Conservation (phyloP, 306 rosid species). For the Malus sylvestris region DNA sequence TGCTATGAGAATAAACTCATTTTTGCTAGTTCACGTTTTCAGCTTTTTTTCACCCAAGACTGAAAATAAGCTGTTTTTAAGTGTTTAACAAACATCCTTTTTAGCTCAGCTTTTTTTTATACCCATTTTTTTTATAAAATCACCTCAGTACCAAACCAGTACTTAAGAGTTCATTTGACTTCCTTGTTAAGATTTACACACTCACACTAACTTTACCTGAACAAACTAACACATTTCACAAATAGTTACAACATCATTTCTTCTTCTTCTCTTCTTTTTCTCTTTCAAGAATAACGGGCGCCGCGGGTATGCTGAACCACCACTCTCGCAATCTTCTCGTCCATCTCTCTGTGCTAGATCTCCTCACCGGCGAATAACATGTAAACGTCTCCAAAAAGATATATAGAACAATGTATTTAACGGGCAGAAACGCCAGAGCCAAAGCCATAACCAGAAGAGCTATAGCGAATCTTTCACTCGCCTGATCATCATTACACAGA, state of each 20-base stretch:
- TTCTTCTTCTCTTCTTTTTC: slow-evolving; percentile 78
- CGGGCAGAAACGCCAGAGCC: slow-evolving; percentile 56
- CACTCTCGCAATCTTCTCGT: slow-evolving; percentile 79
- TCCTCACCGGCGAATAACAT: slow-evolving; percentile 65
- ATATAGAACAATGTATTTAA: slow-evolving; percentile 44
- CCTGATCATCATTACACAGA: slow-evolving; percentile 48
- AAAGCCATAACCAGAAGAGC: slow-evolving; percentile 46
- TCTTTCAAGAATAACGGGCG: slow-evolving; percentile 82
- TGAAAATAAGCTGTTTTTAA: too few relatives aligned
- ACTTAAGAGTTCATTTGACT: slow-evolving; percentile 9
- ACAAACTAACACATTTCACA: slow-evolving; percentile 8
- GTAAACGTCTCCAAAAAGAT: slow-evolving; percentile 67
- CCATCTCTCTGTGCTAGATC: slow-evolving; percentile 73
- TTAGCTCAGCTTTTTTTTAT: too few relatives aligned
- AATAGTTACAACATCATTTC: slow-evolving; percentile 38
- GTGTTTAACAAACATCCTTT: too few relatives aligned
- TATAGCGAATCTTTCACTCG: slow-evolving; percentile 61
- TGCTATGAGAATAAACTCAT: too few relatives aligned
- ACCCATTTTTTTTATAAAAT: too few relatives aligned
- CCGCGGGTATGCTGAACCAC: slow-evolving; percentile 99
- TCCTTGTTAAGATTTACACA: slow-evolving; percentile 21
- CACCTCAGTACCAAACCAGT: too few relatives aligned
- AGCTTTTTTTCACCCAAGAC: too few relatives aligned
- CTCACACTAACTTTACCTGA: slow-evolving; percentile 14
- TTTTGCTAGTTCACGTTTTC: too few relatives aligned